Percentiles rank a stretch among this genome's conserved stretches.
Conservation (phyloP, 768 basidiomycete species). For the Lactarius tabidus region DNA sequence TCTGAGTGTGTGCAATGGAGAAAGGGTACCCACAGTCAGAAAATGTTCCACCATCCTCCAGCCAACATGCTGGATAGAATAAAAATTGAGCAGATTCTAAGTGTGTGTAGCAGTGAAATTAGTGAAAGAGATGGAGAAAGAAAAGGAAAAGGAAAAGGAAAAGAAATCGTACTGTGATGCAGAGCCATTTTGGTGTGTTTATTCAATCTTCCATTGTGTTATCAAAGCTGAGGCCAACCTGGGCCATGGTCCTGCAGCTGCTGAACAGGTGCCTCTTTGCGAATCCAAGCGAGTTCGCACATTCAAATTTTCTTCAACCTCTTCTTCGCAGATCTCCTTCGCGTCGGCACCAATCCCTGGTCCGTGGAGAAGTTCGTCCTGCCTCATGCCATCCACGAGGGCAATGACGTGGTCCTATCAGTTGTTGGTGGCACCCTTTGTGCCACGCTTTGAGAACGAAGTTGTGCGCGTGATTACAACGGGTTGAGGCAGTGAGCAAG, state of each 20-base stretch:
- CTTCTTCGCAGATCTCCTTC: conserved; percentile 46
- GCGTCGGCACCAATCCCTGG: conserved; percentile 45
- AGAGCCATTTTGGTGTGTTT: conserved; percentile 3
- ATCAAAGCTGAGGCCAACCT: conserved; percentile 33
- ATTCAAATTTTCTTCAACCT: conserved; percentile 51
- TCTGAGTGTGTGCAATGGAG: no score
- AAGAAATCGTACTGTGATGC: not conserved
- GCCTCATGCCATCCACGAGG: conserved; percentile 58
- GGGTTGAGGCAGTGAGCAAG: conserved; percentile 36
- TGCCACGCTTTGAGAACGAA: conserved; percentile 46
- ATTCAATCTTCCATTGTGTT: conserved; percentile 44
- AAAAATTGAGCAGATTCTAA: no score
- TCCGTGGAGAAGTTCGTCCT: conserved; percentile 67
- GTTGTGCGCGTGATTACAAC: conserved; percentile 48
- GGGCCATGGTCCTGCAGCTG: conserved; percentile 22
- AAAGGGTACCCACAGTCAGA: no score
- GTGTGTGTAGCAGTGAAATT: no score
- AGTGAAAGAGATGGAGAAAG: not conserved
- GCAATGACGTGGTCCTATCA: conserved; percentile 42
- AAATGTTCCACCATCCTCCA: no score
- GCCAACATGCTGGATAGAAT: no score
- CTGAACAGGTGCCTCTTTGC: conserved; percentile 40
- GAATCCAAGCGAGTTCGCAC: conserved; percentile 45
- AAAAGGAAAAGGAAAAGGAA: not conserved
- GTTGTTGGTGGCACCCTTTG: conserved; percentile 25